phyloP scores from a whole-genome alignment of 305 asterid species.

The Fraxinus ornus region DNA sequence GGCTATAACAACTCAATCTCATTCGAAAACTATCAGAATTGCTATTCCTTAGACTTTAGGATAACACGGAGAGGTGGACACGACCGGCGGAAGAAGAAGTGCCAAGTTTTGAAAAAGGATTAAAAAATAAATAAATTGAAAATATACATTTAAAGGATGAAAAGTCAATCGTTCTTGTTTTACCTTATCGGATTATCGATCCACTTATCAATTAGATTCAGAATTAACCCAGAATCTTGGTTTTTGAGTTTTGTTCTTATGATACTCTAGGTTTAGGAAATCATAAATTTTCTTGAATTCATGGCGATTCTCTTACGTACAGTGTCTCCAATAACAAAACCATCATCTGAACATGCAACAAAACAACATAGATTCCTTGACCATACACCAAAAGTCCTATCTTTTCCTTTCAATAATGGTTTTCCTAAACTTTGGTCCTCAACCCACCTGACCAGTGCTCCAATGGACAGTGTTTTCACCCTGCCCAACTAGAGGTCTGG shows the following conservation, averaged over 20 bases:
- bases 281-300: background rate
- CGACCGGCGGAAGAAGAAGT: background rate
- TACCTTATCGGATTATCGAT: background rate
- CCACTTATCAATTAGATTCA: background rate
- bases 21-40: background rate
- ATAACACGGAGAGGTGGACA: background rate
- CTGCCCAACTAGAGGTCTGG: constrained; percentile 80
- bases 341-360: constrained; percentile 33
- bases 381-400: constrained; percentile 41
- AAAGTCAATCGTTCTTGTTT: background rate
- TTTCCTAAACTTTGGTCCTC: constrained; percentile 46
- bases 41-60: background rate
- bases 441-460: constrained; percentile 37
- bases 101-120: background rate
- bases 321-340: constrained; percentile 43
- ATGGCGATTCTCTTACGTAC: constrained; percentile 53
- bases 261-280: background rate
- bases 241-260: background rate
- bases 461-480: constrained; percentile 47
- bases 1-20: background rate
- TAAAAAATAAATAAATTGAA: background rate
- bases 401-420: constrained; percentile 36
- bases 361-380: constrained; percentile 37
- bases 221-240: background rate
- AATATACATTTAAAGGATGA: background rate